Evolutionary conservation across 2,329 filamentous ascomycete genomes (phyloP).

Genomic region (Teratosphaeria epicoccoides): DNA sequence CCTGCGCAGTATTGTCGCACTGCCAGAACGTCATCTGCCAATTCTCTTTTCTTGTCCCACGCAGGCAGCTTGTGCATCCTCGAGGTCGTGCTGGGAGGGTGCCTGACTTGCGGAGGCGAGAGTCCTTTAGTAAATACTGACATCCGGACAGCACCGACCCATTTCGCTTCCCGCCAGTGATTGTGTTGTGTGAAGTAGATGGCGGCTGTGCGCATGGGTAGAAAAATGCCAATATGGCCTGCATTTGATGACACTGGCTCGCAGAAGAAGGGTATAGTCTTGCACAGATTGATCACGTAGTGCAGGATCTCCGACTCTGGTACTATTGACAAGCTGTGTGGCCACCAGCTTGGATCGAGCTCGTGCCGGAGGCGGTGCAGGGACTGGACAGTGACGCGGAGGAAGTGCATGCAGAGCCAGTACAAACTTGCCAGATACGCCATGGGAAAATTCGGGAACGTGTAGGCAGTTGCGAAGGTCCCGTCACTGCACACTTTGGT

Average conservation of each 20-base stretch:
- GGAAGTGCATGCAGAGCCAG: conserved; percentile 22
- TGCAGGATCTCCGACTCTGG: conserved; percentile 15
- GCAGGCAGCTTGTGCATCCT: not conserved
- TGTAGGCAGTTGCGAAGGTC: conserved; percentile 16
- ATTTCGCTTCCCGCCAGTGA: conserved; percentile 17
- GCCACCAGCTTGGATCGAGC: conserved; percentile 12
- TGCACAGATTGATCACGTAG: conserved; percentile 19
- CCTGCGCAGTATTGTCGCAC: not conserved
- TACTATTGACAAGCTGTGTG: conserved; percentile 9
- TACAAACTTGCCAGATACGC: conserved; percentile 22
- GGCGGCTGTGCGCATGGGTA: conserved; percentile 19
- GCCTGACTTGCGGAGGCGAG: conserved; percentile 13
- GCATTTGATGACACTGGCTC: conserved; percentile 20
- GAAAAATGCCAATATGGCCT: conserved; percentile 22
- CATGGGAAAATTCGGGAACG: conserved; percentile 20
- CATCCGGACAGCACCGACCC: conserved; percentile 15
- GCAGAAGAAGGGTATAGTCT: conserved; percentile 19
- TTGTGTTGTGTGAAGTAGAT: conserved; percentile 19
- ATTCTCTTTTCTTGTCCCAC: not conserved
- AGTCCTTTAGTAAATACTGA: conserved; percentile 19
- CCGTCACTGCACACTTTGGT: conserved; percentile 13
- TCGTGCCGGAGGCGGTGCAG: conserved; percentile 14
- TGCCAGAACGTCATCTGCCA: not conserved
- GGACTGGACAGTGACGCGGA: conserved; percentile 15
- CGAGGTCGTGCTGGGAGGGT: not conserved